Conservation (phyloP, 1,139 yeast species). For the Yamadazyma membranifaciens region DNA sequence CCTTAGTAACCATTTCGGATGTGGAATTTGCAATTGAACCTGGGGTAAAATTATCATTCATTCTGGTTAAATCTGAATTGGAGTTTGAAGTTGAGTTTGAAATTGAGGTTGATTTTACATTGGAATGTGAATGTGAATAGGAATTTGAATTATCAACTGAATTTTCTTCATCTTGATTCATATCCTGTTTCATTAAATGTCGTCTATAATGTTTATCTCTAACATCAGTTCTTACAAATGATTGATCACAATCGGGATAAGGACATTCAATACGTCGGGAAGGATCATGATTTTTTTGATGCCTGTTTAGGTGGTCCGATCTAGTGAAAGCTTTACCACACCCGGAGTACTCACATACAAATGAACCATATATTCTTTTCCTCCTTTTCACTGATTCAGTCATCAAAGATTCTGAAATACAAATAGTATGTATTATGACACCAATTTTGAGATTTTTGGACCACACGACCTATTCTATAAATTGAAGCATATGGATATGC, state of each 20-base stretch:
- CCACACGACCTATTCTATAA: no score
- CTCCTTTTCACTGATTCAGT: conserved; percentile 7
- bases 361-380: conserved; percentile 16
- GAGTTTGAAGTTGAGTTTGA: no score
- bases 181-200: conserved; percentile 17
- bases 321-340: conserved; percentile 36
- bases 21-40: no score
- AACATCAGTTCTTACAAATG: conserved; percentile 37
- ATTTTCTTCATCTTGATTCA: conserved; percentile 2
- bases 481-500: no score
- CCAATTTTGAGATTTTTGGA: no score
- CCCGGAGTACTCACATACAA: conserved; percentile 16
- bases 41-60: no score
- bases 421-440: no score
- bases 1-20: no score
- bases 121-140: no score
- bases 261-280: conserved; percentile 22
- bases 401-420: background rate
- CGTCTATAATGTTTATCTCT: conserved; percentile 34
- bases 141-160: background rate
- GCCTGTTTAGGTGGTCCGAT: conserved; percentile 38
- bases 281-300: conserved; percentile 41
- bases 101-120: background rate
- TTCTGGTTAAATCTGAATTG: no score
- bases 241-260: conserved; percentile 31